These are phyloP conservation scores for Aureobasidium sp. DNA, from an alignment of 2,329 filamentous ascomycete genomes.

Conservation along the genomic window DNA sequence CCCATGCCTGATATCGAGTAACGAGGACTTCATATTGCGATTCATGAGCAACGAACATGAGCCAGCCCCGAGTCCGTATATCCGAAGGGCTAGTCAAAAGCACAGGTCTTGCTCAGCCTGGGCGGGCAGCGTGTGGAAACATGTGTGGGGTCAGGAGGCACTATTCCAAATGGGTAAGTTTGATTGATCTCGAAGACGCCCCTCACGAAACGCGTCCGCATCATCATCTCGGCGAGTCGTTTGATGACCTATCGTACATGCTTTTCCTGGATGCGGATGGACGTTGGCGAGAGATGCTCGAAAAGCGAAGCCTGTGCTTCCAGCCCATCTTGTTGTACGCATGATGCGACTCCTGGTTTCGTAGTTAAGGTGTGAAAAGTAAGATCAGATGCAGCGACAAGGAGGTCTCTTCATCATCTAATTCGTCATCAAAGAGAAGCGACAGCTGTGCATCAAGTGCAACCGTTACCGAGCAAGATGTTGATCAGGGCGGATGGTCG, in stretches of 20 bases:
- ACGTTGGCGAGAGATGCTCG: not conserved
- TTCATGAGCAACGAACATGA: not conserved
- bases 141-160: not conserved
- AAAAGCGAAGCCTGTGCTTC: not conserved
- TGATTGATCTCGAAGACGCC: slow-evolving; percentile 2
- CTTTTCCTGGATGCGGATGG: not conserved
- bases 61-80: slow-evolving; percentile 3
- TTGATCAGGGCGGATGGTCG: not conserved
- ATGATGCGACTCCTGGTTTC: slow-evolving; percentile 2
- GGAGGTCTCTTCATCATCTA: slow-evolving; percentile 11
- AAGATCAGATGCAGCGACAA: slow-evolving; percentile 9
- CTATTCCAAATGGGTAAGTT: slow-evolving; percentile 7
- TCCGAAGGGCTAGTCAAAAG: slow-evolving; percentile 11
- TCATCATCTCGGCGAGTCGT: slow-evolving; percentile 1
- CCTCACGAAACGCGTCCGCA: slow-evolving; percentile 1
- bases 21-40: slow-evolving; percentile 6
- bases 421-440: slow-evolving; percentile 8
- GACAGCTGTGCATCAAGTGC: slow-evolving; percentile 5
- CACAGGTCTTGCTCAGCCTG: slow-evolving; percentile 2
- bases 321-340: not conserved
- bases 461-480: slow-evolving; percentile 1
- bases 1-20: not conserved
- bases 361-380: not conserved
- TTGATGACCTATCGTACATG: slow-evolving; percentile 9
- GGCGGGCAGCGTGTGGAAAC: not conserved